These are phyloP conservation scores for Sclerotinia spermophila DNA, from an alignment of 2,329 filamentous ascomycete genomes.

Conservation along the genomic window DNA sequence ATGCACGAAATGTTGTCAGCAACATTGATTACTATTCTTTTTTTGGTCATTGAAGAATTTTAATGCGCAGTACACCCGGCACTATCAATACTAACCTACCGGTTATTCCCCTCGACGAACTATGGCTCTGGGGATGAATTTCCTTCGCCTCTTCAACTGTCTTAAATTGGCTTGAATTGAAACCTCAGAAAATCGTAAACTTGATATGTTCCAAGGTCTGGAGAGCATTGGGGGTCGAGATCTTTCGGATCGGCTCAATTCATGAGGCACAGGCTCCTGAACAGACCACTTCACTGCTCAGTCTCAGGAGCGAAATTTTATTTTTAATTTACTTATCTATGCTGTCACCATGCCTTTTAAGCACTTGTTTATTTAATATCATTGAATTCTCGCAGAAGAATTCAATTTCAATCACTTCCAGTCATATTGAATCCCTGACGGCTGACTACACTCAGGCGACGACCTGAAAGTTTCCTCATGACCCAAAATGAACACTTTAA, in stretches of 20 bases:
- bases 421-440: not conserved
- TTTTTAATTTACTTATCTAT: not conserved
- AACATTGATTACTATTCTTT: not conserved
- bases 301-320: not conserved
- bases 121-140: not conserved
- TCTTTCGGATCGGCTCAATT: not conserved
- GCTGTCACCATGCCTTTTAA: not conserved
- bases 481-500: not conserved
- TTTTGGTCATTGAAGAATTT: not conserved
- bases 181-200: not conserved
- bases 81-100: not conserved
- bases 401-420: not conserved
- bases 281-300: not conserved
- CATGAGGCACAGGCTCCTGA: not conserved
- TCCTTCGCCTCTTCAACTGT: not conserved
- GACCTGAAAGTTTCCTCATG: not conserved
- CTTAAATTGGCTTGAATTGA: too few relatives aligned
- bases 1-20: not conserved
- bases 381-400: not conserved
- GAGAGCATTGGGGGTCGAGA: not conserved
- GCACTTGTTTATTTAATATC: not conserved
- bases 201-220: not conserved
- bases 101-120: not conserved
- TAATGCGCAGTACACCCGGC: not conserved
- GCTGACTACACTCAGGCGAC: not conserved